A percentile compares a stretch with the other conserved stretches of the same genome.
These are phyloP conservation scores for Eucalyptus coolabah DNA, from an alignment of 345 rosid genomes.

Conservation along the genomic window DNA sequence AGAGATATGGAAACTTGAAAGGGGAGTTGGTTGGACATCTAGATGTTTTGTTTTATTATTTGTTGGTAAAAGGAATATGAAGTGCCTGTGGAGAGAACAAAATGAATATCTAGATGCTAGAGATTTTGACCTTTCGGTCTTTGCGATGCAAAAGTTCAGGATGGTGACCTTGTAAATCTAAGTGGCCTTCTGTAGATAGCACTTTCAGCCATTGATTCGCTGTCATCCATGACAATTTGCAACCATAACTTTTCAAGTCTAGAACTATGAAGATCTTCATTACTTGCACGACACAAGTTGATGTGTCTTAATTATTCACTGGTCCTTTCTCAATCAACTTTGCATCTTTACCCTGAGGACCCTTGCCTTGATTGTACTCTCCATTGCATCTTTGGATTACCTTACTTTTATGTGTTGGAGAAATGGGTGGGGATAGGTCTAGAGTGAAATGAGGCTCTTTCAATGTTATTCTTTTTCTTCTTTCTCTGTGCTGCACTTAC, in stretches of 20 bases:
- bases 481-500: not conserved
- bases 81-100: no score
- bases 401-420: fast-evolving
- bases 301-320: not conserved
- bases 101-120: no score
- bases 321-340: not conserved
- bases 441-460: not conserved
- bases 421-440: not conserved
- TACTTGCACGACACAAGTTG: not conserved
- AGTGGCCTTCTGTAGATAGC: no score
- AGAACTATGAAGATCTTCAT: no score
- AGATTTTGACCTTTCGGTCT: no score
- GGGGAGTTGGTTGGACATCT: not conserved
- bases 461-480: not conserved
- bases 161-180: no score
- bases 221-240: no score
- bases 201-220: fast-evolving
- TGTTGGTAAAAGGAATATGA: not conserved
- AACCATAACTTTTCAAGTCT: no score
- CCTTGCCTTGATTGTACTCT: not conserved
- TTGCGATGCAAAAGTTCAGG: no score
- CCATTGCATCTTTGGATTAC: not conserved
- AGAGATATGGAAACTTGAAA: not conserved
- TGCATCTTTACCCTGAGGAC: not conserved
- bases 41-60: not conserved